These are phyloP conservation scores for Solanum neorickii DNA, from an alignment of 257 asterid species.

Conservation along the genomic window DNA sequence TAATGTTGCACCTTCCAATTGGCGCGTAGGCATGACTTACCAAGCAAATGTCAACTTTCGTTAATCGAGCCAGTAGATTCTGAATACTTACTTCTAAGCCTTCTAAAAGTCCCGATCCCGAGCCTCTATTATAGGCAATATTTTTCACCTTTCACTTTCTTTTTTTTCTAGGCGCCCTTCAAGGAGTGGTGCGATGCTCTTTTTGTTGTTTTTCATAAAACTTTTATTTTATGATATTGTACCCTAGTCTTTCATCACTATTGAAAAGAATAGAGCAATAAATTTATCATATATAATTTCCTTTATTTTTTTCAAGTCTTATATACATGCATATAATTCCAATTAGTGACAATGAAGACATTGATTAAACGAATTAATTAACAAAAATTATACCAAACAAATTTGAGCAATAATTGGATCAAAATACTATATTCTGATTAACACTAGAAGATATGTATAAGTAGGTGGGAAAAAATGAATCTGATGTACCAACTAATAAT, in stretches of 20 bases:
- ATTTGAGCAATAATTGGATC: not conserved
- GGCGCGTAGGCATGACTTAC: conserved; percentile 54
- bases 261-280: not conserved
- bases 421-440: not conserved
- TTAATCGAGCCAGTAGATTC: not conserved
- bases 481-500: not conserved
- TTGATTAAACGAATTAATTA: not conserved
- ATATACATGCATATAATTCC: not conserved
- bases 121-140: not conserved
- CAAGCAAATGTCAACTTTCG: conserved; percentile 36
- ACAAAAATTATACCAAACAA: not conserved
- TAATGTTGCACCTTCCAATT: conserved; percentile 60
- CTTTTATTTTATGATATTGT: not conserved
- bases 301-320: not conserved
- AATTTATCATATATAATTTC: not conserved
- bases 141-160: not conserved
- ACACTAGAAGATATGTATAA: not conserved
- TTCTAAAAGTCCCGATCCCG: not conserved
- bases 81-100: not conserved
- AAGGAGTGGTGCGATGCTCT: not conserved
- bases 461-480: not conserved
- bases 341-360: not conserved
- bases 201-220: not conserved
- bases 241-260: not conserved
- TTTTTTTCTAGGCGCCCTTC: not conserved